Evolutionary conservation across 1,139 yeast species (phyloP).

Genomic region (Debaryomyces sp.): DNA sequence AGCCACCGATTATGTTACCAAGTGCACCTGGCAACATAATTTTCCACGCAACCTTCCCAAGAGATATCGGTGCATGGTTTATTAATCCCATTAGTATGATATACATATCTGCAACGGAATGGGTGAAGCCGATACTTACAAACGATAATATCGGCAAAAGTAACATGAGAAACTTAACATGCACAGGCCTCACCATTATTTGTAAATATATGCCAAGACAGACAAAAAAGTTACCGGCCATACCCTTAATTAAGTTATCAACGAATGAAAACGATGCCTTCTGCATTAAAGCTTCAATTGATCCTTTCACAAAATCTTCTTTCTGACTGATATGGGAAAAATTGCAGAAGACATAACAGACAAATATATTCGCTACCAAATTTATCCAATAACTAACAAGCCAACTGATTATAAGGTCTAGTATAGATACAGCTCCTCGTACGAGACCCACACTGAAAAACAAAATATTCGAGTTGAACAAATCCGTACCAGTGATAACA

Average conservation of each 20-base stretch:
- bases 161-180: slow-evolving; percentile 70
- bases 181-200: slow-evolving; percentile 77
- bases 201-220: slow-evolving; percentile 75
- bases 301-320: slow-evolving; percentile 45
- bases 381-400: slow-evolving; percentile 67
- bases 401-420: slow-evolving; percentile 71
- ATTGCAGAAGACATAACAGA: slow-evolving; percentile 62
- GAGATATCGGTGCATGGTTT: slow-evolving; percentile 62
- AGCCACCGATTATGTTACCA: slow-evolving; percentile 76
- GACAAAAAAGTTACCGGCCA: slow-evolving; percentile 78
- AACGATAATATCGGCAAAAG: slow-evolving; percentile 70
- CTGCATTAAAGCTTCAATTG: slow-evolving; percentile 45
- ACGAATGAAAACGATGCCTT: slow-evolving; percentile 55
- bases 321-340: slow-evolving; percentile 50
- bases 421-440: slow-evolving; percentile 66
- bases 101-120: slow-evolving; percentile 81
- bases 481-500: slow-evolving; percentile 70
- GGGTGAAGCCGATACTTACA: slow-evolving; percentile 74
- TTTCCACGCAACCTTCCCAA: slow-evolving; percentile 72
- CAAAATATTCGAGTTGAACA: slow-evolving; percentile 71
- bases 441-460: slow-evolving; percentile 69
- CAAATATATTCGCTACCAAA: slow-evolving; percentile 63
- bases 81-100: slow-evolving; percentile 65
- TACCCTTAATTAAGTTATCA: slow-evolving; percentile 62
- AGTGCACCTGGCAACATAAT: slow-evolving; percentile 64